Base-by-base conservation (phyloP, 129 eudicot species). In the Ambrosia artemisiifolia region DNA sequence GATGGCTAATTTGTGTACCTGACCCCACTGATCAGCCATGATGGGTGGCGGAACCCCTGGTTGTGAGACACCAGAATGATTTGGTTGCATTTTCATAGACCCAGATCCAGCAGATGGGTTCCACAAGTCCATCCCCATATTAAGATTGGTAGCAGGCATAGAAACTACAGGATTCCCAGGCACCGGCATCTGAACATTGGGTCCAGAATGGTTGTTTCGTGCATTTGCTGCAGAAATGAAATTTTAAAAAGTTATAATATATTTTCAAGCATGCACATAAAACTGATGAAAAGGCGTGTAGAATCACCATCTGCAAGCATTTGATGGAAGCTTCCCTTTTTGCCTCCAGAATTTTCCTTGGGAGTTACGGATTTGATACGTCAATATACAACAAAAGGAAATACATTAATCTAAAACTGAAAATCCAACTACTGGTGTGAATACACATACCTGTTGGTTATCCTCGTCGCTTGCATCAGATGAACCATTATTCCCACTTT, bases 71-170 rank as follows among this genome's bases (percentile, higher is more conserved):
- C 78, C 82, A 65, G 84, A 32, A 12, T 63, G 75, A 74, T 78
- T 80, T 12, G 83, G 87, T 69, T 78, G 83, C 80, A 77, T 43
- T 75, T 86, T 88, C 69, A 79, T 59, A 18, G 93, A 68, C 66
- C 82, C 92, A 40, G 84, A 63, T 28, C 87, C 91, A 72, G 91
- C 85, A 34, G 91, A 83, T 34, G 85, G 81, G 77, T 86, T 86
- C 97, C 97, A 91, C 69, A 86, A 63, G 80, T 86, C 97, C 93
- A 91, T 91, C 59, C 97, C 97, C 49, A 88, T 91, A 80, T 91
- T 91, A 65, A 91, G 83, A 55, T 84, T 84, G 44, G 97, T 78
- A 28, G 88, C 83, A 63, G 96, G 84, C 56, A 82, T 56, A 76
- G 91, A 76, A 33, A 75, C 90, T 20, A 83, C 86, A 10, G 90